Base-by-base conservation (phyloP, 75 land plant species). In the Picea glauca region DNA sequence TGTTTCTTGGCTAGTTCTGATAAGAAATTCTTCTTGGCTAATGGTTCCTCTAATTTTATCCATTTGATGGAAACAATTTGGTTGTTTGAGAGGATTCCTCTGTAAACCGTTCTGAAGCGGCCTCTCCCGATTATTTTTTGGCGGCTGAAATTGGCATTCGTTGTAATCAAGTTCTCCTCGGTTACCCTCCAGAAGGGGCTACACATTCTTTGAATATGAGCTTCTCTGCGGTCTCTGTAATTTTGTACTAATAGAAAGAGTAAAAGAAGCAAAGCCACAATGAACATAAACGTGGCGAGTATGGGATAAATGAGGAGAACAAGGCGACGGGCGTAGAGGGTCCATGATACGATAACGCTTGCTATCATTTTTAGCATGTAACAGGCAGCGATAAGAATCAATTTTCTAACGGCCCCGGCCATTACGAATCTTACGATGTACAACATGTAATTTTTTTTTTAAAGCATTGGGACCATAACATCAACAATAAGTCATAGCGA, bases 21-120 rank as follows among this genome's bases (percentile, higher is more conserved):
- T 68, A 70, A 77, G 1, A 59, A 30, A 58, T 74, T 58, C 64
- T 67, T 80, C 54, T 56, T 58, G 62, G 61, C 78, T n/a, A 74
- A 60, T n/a, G 62, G 62, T 5, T 60, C 58, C 13, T 82, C 88
- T 84, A 81, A 88, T 38, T 86, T 82, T 1, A 91, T 83, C 67
- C 78, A 80, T 80, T 84, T 91, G 60, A 88, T 84, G 9, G 83
- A 81, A 43, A 91, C 90, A 4, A 82, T 85, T 75, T 86, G 80
- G 50, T 90, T 89, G 35, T 85, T 91, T 4, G 90, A 87, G 62
- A 91, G 82, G 70, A 81, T 84, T 46, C 81, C 81, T 79, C 83
- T 86, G 85, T 80, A 79, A 9, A 82, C 76, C 60, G 84, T 60
- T 5, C 62, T 23, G 5, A 17, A 60, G 2, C 8, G 62, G 20